phyloP scores from a whole-genome alignment of 2,329 filamentous ascomycete species.

The Hansfordia pulvinata region DNA sequence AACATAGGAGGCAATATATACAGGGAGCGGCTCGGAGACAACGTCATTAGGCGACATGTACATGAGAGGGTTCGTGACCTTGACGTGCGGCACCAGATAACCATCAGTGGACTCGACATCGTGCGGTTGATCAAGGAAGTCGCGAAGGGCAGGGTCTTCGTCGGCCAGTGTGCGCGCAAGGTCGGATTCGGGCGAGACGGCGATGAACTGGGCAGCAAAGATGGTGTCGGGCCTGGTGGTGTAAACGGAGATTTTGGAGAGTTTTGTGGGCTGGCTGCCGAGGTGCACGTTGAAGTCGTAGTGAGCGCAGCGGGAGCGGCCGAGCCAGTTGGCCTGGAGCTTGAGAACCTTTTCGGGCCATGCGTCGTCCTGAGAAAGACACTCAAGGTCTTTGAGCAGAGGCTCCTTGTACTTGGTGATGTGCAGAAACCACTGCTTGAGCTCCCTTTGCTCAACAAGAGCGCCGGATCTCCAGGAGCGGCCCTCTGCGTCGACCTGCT shows the following conservation, averaged over 20 bases:
- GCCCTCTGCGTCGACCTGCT: slow-evolving; percentile 81
- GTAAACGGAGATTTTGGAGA: slow-evolving; percentile 54
- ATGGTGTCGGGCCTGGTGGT: slow-evolving; percentile 79
- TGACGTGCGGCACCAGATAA: slow-evolving; percentile 48
- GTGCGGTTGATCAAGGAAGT: slow-evolving; percentile 46
- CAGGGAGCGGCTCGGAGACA: slow-evolving; percentile 45
- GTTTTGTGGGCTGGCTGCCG: slow-evolving; percentile 14
- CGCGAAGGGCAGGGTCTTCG: slow-evolving; percentile 44
- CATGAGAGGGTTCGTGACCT: slow-evolving; percentile 52
- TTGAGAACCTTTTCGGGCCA: slow-evolving; percentile 77
- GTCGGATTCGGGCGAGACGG: slow-evolving; percentile 60
- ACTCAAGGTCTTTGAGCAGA: slow-evolving; percentile 57
- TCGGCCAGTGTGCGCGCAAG: slow-evolving; percentile 49
- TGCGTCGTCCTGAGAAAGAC: slow-evolving; percentile 43
- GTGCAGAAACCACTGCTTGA: slow-evolving; percentile 84
- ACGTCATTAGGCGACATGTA: slow-evolving; percentile 36
- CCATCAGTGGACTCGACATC: slow-evolving; percentile 55
- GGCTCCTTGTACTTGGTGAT: slow-evolving; percentile 69
- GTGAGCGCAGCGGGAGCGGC: slow-evolving; percentile 59
- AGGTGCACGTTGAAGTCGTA: slow-evolving; percentile 42
- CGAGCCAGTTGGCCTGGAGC: slow-evolving; percentile 84
- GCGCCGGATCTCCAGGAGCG: slow-evolving; percentile 80
- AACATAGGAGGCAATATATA: slow-evolving; percentile 78
- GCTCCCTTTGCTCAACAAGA: slow-evolving; percentile 62
- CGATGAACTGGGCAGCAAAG: slow-evolving; percentile 77